These are phyloP conservation scores for Halophytophthora polymorphica DNA, from an alignment of 352 stramenopile species.

Conservation along the genomic window DNA sequence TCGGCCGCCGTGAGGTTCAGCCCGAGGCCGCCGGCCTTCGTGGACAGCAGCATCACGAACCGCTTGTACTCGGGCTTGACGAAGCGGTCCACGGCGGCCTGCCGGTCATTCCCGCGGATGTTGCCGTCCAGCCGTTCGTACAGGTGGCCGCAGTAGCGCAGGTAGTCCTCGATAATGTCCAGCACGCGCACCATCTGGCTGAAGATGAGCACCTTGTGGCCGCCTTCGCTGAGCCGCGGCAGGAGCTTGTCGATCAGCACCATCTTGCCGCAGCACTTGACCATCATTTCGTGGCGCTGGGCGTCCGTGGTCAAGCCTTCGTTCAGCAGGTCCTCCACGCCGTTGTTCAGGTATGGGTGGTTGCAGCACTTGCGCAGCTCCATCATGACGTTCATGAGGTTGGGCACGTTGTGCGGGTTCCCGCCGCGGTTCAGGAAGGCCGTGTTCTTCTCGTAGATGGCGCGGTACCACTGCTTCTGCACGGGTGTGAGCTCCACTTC, in stretches of 20 bases:
- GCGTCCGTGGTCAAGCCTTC: conserved; percentile 71
- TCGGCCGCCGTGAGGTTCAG: conserved; percentile 93
- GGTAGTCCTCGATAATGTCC: conserved; percentile 99
- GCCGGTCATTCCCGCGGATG: conserved; percentile 90
- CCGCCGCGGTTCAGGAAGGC: conserved; percentile 81
- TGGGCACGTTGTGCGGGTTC: conserved; percentile 82
- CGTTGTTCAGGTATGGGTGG: conserved; percentile 91
- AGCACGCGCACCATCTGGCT: conserved; percentile 99
- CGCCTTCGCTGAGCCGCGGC: conserved; percentile 94
- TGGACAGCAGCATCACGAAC: conserved; percentile 98
- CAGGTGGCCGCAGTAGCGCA: conserved; percentile 89
- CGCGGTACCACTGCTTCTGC: conserved; percentile 89
- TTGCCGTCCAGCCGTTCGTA: conserved; percentile 98
- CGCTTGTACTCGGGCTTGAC: conserved; percentile 90
- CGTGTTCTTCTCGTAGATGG: conserved; percentile 97
- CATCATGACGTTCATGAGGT: conserved; percentile 93
- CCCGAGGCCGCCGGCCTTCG: conserved; percentile 94
- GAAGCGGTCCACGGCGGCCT: conserved; percentile 85
- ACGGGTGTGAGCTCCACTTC: conserved; percentile 88
- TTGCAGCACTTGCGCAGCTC: conserved; percentile 91
- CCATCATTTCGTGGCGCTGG: conserved; percentile 91
- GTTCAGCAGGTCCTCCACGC: conserved; percentile 87
- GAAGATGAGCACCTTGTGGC: conserved; percentile 99
- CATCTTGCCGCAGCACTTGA: conserved; percentile 99
- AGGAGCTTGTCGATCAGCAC: conserved; percentile 99